Percentiles rank a stretch among this genome's conserved stretches.
Evolutionary conservation across 2,329 filamentous ascomycete genomes (phyloP).

Genomic region (Helminthosporium solani): DNA sequence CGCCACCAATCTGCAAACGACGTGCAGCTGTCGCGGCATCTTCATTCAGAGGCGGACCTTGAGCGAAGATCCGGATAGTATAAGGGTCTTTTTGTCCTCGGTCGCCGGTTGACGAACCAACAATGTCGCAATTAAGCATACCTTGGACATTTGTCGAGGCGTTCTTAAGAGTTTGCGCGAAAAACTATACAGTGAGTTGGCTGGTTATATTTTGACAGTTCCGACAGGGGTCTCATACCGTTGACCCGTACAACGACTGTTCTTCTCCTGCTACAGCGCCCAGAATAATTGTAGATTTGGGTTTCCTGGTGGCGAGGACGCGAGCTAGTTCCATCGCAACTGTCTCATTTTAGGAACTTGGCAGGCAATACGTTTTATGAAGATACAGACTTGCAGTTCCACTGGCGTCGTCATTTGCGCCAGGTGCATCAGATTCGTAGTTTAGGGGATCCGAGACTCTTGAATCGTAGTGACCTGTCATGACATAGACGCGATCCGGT

Average conservation of each 20-base stretch:
- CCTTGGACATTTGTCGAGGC: conserved; percentile 56
- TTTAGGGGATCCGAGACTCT: conserved; percentile 54
- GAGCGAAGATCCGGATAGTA: conserved; percentile 58
- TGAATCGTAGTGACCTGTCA: conserved; percentile 59
- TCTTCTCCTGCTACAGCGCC: conserved; percentile 60
- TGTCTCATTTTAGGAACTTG: conserved; percentile 12
- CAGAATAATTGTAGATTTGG: conserved; percentile 57
- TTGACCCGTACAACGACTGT: conserved; percentile 54
- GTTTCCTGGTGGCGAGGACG: conserved; percentile 51
- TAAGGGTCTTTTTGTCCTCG: conserved; percentile 49
- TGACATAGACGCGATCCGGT: conserved; percentile 47
- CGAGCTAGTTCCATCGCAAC: conserved; percentile 58
- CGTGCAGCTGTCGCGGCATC: conserved; percentile 39
- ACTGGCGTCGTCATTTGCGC: conserved; percentile 60
- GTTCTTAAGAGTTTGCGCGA: conserved; percentile 56
- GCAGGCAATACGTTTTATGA: not conserved
- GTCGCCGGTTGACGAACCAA: conserved; percentile 53
- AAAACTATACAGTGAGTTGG: conserved; percentile 29
- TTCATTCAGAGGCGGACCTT: conserved; percentile 51
- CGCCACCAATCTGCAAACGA: conserved; percentile 46
- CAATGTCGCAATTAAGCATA: conserved; percentile 60
- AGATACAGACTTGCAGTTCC: conserved; percentile 49
- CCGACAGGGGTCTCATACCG: not conserved
- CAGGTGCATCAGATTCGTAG: conserved; percentile 55
- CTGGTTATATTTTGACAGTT: not conserved